Base-by-base conservation (phyloP, 2,329 filamentous ascomycete species). In the Lizonia empirigonia region DNA sequence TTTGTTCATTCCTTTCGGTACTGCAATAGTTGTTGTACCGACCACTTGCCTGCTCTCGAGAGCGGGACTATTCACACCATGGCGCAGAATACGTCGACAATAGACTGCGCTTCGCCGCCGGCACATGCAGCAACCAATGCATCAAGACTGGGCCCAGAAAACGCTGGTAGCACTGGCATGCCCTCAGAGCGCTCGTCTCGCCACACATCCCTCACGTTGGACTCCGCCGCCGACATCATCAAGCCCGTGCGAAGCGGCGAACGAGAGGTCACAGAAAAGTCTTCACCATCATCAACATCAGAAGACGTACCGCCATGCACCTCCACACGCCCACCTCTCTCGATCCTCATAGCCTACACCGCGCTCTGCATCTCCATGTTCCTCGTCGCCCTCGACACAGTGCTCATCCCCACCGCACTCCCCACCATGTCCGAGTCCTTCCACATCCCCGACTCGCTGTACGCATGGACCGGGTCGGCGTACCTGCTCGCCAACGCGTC, bases 391-490 rank as follows among this genome's bases (percentile, higher is more conserved):
- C 69, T 78, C 5, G 76, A 78, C 49, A 64, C 82, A 32, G 87
- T 85, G 10, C 82, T 85, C 59, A 77, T 86, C 56, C 82, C 86
- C 7, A 88, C 86, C 0, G 84, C 86, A 7, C 77, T 89, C 6
- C 86, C 86, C 0, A 84, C 83, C 12, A 89, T 90, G 50, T 79
- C 83, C 2, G 74, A 72, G 23, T 78, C 87, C 47, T 84, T 92
- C 56, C 69, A 85, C 33, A 62, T 73, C 8, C 87, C 87, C 2
- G 83, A 83, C 7, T 77, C 82, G 3, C 85, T 88, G n/a, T 92
- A 90, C 71, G 84, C 85, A 23, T 92, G 89, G 90, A 87, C 91
- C 47, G 89, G 89, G 1, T 75, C 72, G 1, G 65, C 70, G 3
- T 75, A 74, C 37, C 62, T 75, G 3, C 68, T 75, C 26, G 62